Percentiles rank a stretch among this genome's conserved stretches.
Evolutionary conservation across 2,329 filamentous ascomycete genomes (phyloP).

Genomic region (Colletotrichum chrysophilum): DNA sequence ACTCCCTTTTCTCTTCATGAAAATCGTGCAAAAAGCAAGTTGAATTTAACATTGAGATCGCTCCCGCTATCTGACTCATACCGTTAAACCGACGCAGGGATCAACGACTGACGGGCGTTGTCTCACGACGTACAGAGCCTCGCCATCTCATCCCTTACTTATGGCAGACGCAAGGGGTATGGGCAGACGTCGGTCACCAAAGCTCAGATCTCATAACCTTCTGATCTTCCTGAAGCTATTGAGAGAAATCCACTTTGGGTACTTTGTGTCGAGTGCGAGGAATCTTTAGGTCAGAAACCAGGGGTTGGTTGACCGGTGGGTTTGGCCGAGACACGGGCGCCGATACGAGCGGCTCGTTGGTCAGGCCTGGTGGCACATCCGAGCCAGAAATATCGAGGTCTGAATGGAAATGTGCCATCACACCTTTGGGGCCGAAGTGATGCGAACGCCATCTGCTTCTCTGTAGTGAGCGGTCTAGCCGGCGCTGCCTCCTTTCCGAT

Average conservation of each 20-base stretch:
- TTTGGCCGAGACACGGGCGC: background rate
- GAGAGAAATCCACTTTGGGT: rapidly evolving
- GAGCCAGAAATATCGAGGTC: background rate
- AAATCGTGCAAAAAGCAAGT: background rate
- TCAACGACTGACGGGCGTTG: background rate
- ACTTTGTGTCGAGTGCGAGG: background rate
- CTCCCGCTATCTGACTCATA: background rate
- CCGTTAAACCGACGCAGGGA: background rate
- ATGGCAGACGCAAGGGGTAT: background rate
- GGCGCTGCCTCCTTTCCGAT: background rate
- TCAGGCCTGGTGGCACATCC: background rate
- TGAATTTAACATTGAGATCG: background rate
- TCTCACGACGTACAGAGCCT: background rate
- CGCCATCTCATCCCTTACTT: background rate
- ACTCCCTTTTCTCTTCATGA: background rate
- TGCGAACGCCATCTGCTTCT: background rate
- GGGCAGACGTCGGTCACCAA: background rate
- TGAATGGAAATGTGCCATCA: background rate
- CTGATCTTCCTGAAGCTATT: background rate
- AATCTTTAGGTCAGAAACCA: background rate
- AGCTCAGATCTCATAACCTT: background rate
- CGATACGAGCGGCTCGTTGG: background rate
- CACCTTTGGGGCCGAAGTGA: background rate
- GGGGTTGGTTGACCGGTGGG: background rate
- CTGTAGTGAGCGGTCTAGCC: background rate